Conservation (phyloP, 345 rosid species). For the Chamaenerion angustifolium region DNA sequence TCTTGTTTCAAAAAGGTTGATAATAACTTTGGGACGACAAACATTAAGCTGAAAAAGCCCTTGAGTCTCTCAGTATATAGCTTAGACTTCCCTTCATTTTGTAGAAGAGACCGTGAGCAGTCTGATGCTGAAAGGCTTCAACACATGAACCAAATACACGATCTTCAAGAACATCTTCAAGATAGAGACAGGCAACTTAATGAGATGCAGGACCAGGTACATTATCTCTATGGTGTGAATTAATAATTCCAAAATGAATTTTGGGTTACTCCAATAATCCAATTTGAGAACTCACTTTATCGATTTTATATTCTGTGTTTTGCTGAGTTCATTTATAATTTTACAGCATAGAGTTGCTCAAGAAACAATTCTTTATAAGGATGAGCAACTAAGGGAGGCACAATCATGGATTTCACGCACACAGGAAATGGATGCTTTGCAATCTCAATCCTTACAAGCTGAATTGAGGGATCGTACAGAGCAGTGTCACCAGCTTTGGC, state of each 20-base stretch:
- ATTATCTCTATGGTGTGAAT: slow-evolving; percentile 2
- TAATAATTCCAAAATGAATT: no score
- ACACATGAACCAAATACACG: slow-evolving; percentile 61
- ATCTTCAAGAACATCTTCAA: slow-evolving; percentile 78
- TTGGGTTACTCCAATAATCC: no score
- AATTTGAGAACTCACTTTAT: neutral
- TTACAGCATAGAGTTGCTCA: slow-evolving; percentile 85
- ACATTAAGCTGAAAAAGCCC: no score
- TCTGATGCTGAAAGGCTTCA: slow-evolving; percentile 90
- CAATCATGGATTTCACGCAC: slow-evolving; percentile 73
- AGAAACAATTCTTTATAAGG: slow-evolving; percentile 68
- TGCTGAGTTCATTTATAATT: slow-evolving; percentile 1
- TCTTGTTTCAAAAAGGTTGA: neutral
- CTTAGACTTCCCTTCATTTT: slow-evolving; percentile 19
- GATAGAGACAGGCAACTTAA: slow-evolving; percentile 77
- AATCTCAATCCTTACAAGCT: slow-evolving; percentile 66
- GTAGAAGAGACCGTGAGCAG: slow-evolving; percentile 97
- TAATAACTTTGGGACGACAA: neutral
- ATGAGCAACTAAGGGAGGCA: slow-evolving; percentile 72
- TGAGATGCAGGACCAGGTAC: slow-evolving; percentile 92
- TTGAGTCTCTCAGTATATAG: slow-evolving; percentile 5
- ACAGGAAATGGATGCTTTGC: slow-evolving; percentile 84
- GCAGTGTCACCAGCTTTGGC: slow-evolving; percentile 81
- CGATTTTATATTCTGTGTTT: neutral
- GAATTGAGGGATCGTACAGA: slow-evolving; percentile 79